Evolutionary conservation across 129 eudicot genomes (phyloP), one percentile per base, ranked within the genome.

Genomic region (Logfia minima): DNA sequence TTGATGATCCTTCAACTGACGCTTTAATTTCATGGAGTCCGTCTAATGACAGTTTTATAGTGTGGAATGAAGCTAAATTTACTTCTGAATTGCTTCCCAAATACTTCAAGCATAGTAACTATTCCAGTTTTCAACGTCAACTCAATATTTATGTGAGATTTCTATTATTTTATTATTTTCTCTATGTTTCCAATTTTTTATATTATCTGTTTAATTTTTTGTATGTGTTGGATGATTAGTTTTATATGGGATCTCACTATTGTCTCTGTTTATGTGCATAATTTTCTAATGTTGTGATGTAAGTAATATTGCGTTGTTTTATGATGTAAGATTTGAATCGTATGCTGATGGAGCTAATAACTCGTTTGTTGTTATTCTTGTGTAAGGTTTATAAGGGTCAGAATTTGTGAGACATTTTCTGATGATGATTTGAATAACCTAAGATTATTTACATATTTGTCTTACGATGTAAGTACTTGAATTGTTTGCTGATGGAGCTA

Each of bases 71-170:
- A 41, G 64, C 91, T 16, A 79, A 75, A 21, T 90, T 92, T 45
- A 70, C 89, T 0, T 75, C 87, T 18, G 83, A 86, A 62, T 86
- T 92, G 91, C 96, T 92, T 69, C 96, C 96, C 1, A 87, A 86
- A 71, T 92, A 89, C 85, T 92, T 89, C 86, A 92, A 92, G 88
- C 96, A 89, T 79, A 86, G 76, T 66, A 92, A 88, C 58, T 81
- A 90, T 62, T 75, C 96, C 68, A 92, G 98, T 66, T 92, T 92
- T 35, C 85, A 90, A 37, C 83, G 98, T 24, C 98, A 92, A 60
- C 91, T 92, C 72, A 92, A 92, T 75, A 90, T 92, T 80, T 92
- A 92, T 69, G 98, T 92, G 75, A 81, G 87, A 63, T 55, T 65
- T 65, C 69, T 28, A 52, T 39, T 69, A 1, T 19, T 61, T 45